Base-by-base conservation (phyloP, 495 filamentous ascomycete genomes). In the Pseudomonodictys pantanalensis region DNA sequence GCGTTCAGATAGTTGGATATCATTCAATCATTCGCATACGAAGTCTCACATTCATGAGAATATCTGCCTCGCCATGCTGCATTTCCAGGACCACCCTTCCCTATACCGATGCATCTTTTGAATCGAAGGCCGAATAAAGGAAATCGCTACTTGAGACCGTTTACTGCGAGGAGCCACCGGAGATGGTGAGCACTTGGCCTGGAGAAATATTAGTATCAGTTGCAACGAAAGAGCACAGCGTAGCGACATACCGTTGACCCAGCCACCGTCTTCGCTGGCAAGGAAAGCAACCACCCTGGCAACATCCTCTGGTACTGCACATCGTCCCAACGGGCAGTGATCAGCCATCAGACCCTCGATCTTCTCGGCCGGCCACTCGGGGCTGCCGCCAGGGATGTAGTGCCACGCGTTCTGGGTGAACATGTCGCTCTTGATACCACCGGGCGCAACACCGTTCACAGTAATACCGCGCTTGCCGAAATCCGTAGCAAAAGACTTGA, bases 351-450 rank as follows among this genome's bases (percentile, higher is more conserved):
- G 43, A 66, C 58, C 52, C 62, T 79, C 76, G 45, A 78, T 73
- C 60, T 75, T 73, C 46, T 72, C 69, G 12, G 68, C 70, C 8
- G 72, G 66, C 70, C 68, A 73, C 10, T 75, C 71, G 9, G 74
- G 73, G 15, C 55, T 68, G 20, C 68, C 75, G 26, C 70, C 71
- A 2, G 74, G 75, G 42, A 78, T 75, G 62, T 89, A 88, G 54
- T 85, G 79, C 81, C 82, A 84, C 6, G 82, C 78, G 66, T 85
- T 84, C 60, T 82, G 76, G 28, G 81, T 73, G 71, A 81, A 89
- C 88, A 91, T 92, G 65, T 92, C 88, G 30, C 79, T 85, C 81
- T 90, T 90, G 70, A 90, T 82, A 8, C 87, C 88, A 15, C 86
- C 88, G 0, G 88, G 88, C 0, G 88, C 87, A 35, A 91, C 81